phyloP scores from a whole-genome alignment of 345 rosid genomes.

The Citrus sinensis region DVS_A1.0 CM039162.1:25698501-25699000 shows the following conservation, averaged over 20 bases:
- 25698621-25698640: neutral
- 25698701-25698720: neutral
- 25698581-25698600: neutral
- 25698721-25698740: neutral
- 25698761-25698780: neutral
- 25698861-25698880: slow-evolving; percentile 47
- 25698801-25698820: slow-evolving; percentile 17
- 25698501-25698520: neutral
- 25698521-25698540: neutral
- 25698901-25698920: slow-evolving; percentile 73
- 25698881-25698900: slow-evolving; percentile 45
- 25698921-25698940: slow-evolving; percentile 59
- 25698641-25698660: neutral
- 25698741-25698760: neutral
- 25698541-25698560: neutral
- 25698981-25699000: slow-evolving; percentile 78
- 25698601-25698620: neutral
- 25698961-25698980: slow-evolving; percentile 77
- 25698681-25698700: neutral
- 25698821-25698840: slow-evolving; percentile 24
- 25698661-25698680: neutral
- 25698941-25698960: slow-evolving; percentile 68
- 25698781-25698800: neutral
- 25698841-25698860: slow-evolving; percentile 33
- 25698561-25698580: neutral